phyloP scores from a whole-genome alignment of 306 rosid species.

The Prunus campanulata region DNA sequence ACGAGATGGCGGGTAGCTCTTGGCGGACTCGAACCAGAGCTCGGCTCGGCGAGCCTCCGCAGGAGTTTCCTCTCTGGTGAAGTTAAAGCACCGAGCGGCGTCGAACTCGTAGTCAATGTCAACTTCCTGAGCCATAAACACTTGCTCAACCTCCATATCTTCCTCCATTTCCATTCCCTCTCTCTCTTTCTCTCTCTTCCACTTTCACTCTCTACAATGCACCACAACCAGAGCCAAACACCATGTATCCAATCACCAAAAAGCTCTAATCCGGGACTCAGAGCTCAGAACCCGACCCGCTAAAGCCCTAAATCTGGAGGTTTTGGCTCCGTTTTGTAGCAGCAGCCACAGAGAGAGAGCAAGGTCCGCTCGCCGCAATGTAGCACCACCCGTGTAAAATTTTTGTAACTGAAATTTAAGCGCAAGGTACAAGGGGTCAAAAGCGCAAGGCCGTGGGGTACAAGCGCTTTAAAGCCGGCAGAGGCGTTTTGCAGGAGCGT shows the following conservation, averaged over 20 bases:
- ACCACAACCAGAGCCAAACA: conserved; percentile 2
- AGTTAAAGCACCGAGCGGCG: conserved; percentile 45
- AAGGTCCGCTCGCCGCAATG: conserved; percentile 13
- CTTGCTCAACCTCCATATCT: conserved; percentile 49
- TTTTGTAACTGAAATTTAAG: not conserved
- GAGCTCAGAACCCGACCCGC: conserved; percentile 13
- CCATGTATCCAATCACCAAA: not conserved
- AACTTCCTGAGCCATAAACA: conserved; percentile 48
- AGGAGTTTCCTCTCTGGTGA: conserved; percentile 41
- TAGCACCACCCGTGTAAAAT: not conserved
- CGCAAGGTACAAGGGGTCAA: not conserved
- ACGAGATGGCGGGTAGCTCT: conserved; percentile 59
- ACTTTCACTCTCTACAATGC: conserved; percentile 11
- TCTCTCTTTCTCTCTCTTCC: conserved; percentile 6
- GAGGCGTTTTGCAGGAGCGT: not conserved
- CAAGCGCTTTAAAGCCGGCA: conserved; percentile 1
- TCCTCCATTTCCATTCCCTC: conserved; percentile 32
- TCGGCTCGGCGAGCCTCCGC: conserved; percentile 50
- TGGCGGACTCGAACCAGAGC: conserved; percentile 53
- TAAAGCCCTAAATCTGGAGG: conserved; percentile 21
- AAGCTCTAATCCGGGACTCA: not conserved
- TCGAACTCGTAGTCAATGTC: conserved; percentile 59
- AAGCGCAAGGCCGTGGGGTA: not conserved
- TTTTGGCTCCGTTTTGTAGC: conserved; percentile 16
- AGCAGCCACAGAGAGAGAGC: conserved; percentile 7